Evolutionary conservation across 2,329 filamentous ascomycete genomes (phyloP), one percentile per base, ranked within the genome.

Genomic region (Colletotrichum brevisporum): DNA sequence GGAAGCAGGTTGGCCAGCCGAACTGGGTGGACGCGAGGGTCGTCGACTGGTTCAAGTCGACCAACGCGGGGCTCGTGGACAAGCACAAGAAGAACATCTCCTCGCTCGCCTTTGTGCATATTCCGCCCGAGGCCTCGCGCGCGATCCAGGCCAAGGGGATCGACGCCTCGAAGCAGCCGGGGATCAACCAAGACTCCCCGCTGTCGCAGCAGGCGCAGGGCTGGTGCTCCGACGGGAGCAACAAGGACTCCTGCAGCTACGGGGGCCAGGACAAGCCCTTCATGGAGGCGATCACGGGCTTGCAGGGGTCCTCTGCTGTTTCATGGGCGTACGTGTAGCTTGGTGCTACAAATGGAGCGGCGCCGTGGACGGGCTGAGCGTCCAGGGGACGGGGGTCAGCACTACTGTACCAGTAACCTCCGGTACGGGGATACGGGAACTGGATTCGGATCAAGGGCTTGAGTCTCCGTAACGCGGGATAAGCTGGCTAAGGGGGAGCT

Each of bases 391-490:
- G 64, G 84, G 83, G 89, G 89, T 5, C 88, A 91, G 71, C 90
- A 91, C 72, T n/a, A n/a, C n/a, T n/a, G n/a, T n/a, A n/a, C n/a
- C n/a, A n/a, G n/a, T n/a, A n/a, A n/a, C n/a, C n/a, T 86, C 89
- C 0, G 91, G 0, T 93, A 93, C 63, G 91, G 91, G 91, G 91
- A 0, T 93, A 93, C 72, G 89, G 90, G 0, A 82, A 83, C 53
- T 92, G 88, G 87, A 85, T 86, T 10, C 85, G 91, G 91, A 1
- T 84, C 85, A 5, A 82, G 89, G 1, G n/a, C n/a, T n/a, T 86
- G 91, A 72, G 78, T 92, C 13, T 72, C 83, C 2, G 72, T 91
- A 1, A 78, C 83, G 2, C 80, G 86, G 48, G 75, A 79, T 1
- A 77, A 77, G 24, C 74, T 88, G 16, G 73, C 74, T 6, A 71